These are phyloP conservation scores for Starmerella floricola DNA, from an alignment of 805 yeast species.

Conservation along the genomic window DNA sequence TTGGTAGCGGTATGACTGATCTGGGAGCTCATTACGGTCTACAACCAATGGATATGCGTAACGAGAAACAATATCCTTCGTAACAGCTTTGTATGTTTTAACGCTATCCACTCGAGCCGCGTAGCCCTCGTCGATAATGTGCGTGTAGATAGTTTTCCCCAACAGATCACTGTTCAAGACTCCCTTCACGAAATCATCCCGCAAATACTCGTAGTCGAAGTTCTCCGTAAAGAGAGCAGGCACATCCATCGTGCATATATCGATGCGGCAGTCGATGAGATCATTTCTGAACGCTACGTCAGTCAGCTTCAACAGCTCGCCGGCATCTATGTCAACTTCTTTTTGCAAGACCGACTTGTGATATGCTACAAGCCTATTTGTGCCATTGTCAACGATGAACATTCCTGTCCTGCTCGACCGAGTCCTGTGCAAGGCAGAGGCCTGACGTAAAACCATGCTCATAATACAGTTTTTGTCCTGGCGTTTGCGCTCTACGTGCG, in stretches of 20 bases:
- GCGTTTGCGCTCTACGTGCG: constrained; percentile 58
- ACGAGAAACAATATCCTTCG: constrained; percentile 80
- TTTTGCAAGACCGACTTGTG: constrained; percentile 45
- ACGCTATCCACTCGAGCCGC: constrained; percentile 94
- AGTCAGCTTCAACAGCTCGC: constrained; percentile 60
- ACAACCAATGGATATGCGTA: constrained; percentile 90
- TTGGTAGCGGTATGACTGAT: constrained; percentile 67
- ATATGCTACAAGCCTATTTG: constrained; percentile 70
- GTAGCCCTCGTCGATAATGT: constrained; percentile 64
- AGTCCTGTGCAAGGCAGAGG: constrained; percentile 73
- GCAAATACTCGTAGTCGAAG: constrained; percentile 79
- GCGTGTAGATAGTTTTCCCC: constrained; percentile 83
- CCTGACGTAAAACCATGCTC: constrained; percentile 84
- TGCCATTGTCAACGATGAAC: constrained; percentile 63
- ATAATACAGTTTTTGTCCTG: constrained; percentile 82
- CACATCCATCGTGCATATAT: constrained; percentile 86
- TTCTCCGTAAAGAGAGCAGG: constrained; percentile 94
- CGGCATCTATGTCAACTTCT: constrained; percentile 24
- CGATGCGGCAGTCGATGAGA: constrained; percentile 90
- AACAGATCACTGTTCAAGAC: constrained; percentile 80
- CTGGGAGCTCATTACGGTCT: constrained; percentile 52
- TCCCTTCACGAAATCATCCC: constrained; percentile 83
- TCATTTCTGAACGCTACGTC: constrained; percentile 76
- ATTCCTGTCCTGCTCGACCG: constrained; percentile 64
- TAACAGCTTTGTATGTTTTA: constrained; percentile 83